Conservation (phyloP, 441 rosid genomes). For the Erodium moschatum region DNA sequence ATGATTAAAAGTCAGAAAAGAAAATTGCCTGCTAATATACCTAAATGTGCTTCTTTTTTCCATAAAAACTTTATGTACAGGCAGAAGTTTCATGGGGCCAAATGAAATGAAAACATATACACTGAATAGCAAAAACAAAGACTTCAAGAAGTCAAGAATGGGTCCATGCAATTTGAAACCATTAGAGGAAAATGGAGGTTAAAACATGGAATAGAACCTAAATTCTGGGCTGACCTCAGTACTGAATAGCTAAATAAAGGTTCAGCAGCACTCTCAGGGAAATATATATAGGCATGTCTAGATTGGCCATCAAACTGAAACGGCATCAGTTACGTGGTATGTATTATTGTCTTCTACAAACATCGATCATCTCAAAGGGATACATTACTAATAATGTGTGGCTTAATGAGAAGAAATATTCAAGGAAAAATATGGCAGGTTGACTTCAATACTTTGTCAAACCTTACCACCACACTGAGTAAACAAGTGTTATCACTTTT, state of each 20-base stretch:
- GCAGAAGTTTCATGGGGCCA: not conserved
- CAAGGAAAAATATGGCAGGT: not conserved
- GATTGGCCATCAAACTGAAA: not conserved
- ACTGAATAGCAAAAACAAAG: not conserved
- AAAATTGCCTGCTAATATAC: not conserved
- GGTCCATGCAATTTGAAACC: not conserved
- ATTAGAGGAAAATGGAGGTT: not conserved
- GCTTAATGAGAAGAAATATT: not conserved
- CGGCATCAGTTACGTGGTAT: not conserved
- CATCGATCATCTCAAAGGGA: not conserved
- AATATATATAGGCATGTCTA: not conserved
- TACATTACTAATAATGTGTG: not conserved
- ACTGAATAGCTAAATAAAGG: slow-evolving; percentile 10
- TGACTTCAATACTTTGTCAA: not conserved
- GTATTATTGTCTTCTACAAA: not conserved
- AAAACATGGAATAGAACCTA: not conserved
- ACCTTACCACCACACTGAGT: not conserved
- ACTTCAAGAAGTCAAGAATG: not conserved
- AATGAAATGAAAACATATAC: slow-evolving; percentile 1
- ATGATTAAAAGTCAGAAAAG: slow-evolving; percentile 10
- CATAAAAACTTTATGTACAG: not conserved
- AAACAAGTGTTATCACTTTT: not conserved
- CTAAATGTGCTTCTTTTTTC: not conserved
- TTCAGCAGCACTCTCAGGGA: not conserved
- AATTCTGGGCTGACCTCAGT: not conserved